Evolutionary conservation across 371 early-diverging fungal species (phyloP).

Genomic region (Smittium mucronatum): DNA sequence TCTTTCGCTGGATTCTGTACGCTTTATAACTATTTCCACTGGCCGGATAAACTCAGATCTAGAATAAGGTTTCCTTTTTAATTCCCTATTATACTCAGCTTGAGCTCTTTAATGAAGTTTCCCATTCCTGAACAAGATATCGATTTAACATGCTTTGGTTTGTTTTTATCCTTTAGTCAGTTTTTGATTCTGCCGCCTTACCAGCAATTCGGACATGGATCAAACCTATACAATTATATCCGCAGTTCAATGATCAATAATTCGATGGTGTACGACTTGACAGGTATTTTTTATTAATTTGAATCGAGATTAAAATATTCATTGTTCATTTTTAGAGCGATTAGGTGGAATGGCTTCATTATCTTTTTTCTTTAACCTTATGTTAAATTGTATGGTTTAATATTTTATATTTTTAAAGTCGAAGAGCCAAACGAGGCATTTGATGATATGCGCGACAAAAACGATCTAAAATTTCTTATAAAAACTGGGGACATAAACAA

Average conservation of each 20-base stretch:
- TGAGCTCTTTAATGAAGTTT: background rate
- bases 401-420: constrained; percentile 36
- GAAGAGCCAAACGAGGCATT: constrained; percentile 89
- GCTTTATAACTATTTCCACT: constrained; percentile 67
- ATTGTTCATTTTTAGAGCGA: no score
- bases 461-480: constrained; percentile 55
- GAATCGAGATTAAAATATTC: no score
- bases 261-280: constrained; percentile 18
- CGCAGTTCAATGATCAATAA: constrained; percentile 39
- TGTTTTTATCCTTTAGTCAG: constrained; percentile 47
- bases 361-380: no score
- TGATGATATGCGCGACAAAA: constrained; percentile 68
- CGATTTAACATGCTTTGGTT: background rate
- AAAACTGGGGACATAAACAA: constrained; percentile 44
- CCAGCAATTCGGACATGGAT: constrained; percentile 73
- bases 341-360: no score
- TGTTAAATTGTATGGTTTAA: no score
- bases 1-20: constrained; percentile 67
- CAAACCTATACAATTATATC: constrained; percentile 51
- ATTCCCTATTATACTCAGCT: no score
- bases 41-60: constrained; percentile 61
- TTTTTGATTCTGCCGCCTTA: constrained; percentile 79
- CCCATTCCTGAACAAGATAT: background rate
- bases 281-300: no score
- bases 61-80: constrained; percentile 71